Evolutionary conservation across 2,329 filamentous ascomycete genomes (phyloP), one percentile per base, ranked within the genome.

Genomic region (Fusarium hainanense): DNA sequence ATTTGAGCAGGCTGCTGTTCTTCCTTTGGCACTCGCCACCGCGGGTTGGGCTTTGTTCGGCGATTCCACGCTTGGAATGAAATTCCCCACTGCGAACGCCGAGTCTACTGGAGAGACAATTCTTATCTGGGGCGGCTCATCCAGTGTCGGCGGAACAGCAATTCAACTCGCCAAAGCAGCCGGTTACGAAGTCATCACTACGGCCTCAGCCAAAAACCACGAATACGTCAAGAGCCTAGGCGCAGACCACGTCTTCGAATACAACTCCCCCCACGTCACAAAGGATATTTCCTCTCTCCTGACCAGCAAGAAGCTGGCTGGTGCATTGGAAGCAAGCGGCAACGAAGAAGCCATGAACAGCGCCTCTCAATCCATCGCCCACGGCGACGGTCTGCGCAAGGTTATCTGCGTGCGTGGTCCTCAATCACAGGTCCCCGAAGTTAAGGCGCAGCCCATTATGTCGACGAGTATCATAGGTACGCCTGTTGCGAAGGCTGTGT

Each of bases 121-220:
- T 2, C 48, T 73, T 13, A 64, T 80, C 42, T 88, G 84, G 83
- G 85, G 85, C n/a, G 87, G 85, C 0, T 80, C 83, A 4, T 81
- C 82, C 0, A 79, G 78, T 18, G 82, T 85, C 1, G 84, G 85
- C 2, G 79, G 79, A 42, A 81, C 79, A 44, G 82, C 81, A 1
- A 80, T 85, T 13, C 85, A 87, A 63, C 76, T 86, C 1, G 79
- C 80, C 2, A 74, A 77, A 8, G 79, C 79, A 0, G 79, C 82
- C 1, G 84, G 84, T 0, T 84, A 82, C 61, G 75, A 82, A 16
- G 83, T 87, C 13, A 70, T 85, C 42, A 75, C 81, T 1, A 84
- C 82, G 1, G 78, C 79, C 1, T 82, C 81, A 0, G 69, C 77
- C 14, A 79, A 75, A 43, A 86, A 86, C 69, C 80, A 82, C n/a